Evolutionary conservation across 73 alveolate species (phyloP).

Genomic region (Symbiodinium natans): DNA sequence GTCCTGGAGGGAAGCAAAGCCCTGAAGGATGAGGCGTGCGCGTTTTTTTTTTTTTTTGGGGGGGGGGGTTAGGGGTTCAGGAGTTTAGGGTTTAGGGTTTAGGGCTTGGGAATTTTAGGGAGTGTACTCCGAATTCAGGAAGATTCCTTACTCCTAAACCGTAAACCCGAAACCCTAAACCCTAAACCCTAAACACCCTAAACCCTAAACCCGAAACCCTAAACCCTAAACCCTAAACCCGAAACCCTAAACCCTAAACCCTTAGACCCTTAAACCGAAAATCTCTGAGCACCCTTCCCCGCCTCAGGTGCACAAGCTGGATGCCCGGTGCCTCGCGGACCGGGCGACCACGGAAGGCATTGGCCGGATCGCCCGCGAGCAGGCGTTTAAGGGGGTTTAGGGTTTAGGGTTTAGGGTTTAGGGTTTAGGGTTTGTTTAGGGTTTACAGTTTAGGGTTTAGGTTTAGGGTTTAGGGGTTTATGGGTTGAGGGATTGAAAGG

Average conservation of each 20-base stretch:
- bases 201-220: not conserved
- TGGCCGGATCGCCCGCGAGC: constrained; percentile 6
- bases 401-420: constrained; percentile 2
- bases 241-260: too few relatives aligned
- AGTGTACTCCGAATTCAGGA: too few relatives aligned
- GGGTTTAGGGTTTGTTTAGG: not conserved
- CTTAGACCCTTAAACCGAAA: too few relatives aligned
- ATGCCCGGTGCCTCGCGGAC: constrained; percentile 4
- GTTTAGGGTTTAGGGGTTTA: not conserved
- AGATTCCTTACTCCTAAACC: too few relatives aligned
- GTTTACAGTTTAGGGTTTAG: too few relatives aligned
- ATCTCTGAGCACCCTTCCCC: too few relatives aligned
- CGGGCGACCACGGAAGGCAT: constrained; percentile 6
- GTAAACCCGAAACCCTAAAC: too few relatives aligned
- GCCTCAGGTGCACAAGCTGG: not conserved
- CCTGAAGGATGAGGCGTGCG: not conserved
- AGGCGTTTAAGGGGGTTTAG: not conserved
- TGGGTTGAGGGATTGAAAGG: too few relatives aligned
- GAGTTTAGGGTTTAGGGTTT: not conserved
- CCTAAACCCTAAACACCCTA: too few relatives aligned
- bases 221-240: not conserved
- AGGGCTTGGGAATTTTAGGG: not conserved
- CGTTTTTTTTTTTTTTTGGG: too few relatives aligned
- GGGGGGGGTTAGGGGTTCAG: too few relatives aligned
- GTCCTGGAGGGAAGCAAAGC: not conserved